Base-by-base conservation (phyloP, 2,329 filamentous ascomycete species). In the Microsporum audouinii region DNA sequence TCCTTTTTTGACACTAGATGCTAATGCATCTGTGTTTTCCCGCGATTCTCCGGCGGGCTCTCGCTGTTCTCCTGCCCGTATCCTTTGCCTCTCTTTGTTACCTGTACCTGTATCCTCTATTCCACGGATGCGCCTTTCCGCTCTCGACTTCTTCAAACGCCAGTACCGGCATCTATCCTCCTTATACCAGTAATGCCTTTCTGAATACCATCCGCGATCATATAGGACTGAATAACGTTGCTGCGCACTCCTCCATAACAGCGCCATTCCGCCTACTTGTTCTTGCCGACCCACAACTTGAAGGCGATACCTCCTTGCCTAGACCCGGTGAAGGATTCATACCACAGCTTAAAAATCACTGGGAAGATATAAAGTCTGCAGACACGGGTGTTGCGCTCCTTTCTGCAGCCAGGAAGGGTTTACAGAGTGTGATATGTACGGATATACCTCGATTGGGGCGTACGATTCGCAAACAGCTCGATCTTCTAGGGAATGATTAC, bases 401-500 rank as follows among this genome's bases (percentile, higher is more conserved):
- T 14, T 12, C 27, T 31, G 67, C 67, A 27, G 51, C 72, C 29
- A 64, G 59, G 36, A 62, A 64, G 5, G 66, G 66, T 3, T 53
- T 73, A 12, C 62, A 58, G 31, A 65, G 63, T 8, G 62, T 89
- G 38, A 78, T 80, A 65, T 78, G 83, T 62, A 80, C 86, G 61
- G 91, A 96, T 71, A 75, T 91, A 1, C 85, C 84, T 5, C 81
- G 83, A 66, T 79, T 85, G 17, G 66, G 91, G 57, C 79, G 85
- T 66, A 86, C 85, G 0, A 77, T 81, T 58, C 83, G 89, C 65
- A 99, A 99, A 76, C 82, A 83, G 17, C 73, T 99, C 66, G 94
- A 99, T 73, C 82, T 96, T 1, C 83, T 91, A 69, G 94, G 94
- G 2, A 99, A 99, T 74, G 94, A 99, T 75, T 89, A 85, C 70